Base-by-base conservation (phyloP, 352 stramenopile genomes). In the Pythium myriotylum region DNA sequence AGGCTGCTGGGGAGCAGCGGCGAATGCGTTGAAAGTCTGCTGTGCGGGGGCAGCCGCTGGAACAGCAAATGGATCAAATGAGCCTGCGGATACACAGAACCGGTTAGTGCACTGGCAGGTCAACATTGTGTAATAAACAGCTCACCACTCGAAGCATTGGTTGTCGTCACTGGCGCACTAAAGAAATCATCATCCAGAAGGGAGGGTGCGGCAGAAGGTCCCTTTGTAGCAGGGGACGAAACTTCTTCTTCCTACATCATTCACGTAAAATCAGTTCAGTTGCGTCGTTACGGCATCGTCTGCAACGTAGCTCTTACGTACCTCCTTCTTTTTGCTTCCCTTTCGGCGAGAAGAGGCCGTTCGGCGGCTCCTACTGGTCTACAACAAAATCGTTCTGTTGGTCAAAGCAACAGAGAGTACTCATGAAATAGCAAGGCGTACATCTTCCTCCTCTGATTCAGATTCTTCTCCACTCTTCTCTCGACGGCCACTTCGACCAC, bases 131-230 rank as follows among this genome's bases (percentile, higher is more conserved):
- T 20, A 17, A 14, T 20, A 20, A 16, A 48, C 2, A 65, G 35
- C 27, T n/a, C 49, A 47, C 32, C 59, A 42, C 74, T 71, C 51
- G 48, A 49, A 26, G 49, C 39, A 9, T 24, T 65, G 27, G 59
- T 62, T 9, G 78, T 59, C 46, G 77, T 56, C n/a, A n/a, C 68
- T 7, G 74, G 49, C 42, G 78, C 62, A 7, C 68, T 72, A 41
- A 94, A 94, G 57, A 94, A 92, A 57, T 92, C 83, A 37, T 79
- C 78, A 43, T 92, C 86, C 27, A 94, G 60, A 3, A 94, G 74
- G 5, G 83, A 92, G 8, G 86, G 83, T 14, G 77, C 74, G 16
- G 79, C 67, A 14, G 83, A 88, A 5, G 83, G 80, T 14, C 72
- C 72, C 65, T 89, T 92, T 1, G 74, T 70, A 43, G 72, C 43